Base-by-base conservation (phyloP, 305 asterid genomes). In the Fraxinus platypoda region DNA sequence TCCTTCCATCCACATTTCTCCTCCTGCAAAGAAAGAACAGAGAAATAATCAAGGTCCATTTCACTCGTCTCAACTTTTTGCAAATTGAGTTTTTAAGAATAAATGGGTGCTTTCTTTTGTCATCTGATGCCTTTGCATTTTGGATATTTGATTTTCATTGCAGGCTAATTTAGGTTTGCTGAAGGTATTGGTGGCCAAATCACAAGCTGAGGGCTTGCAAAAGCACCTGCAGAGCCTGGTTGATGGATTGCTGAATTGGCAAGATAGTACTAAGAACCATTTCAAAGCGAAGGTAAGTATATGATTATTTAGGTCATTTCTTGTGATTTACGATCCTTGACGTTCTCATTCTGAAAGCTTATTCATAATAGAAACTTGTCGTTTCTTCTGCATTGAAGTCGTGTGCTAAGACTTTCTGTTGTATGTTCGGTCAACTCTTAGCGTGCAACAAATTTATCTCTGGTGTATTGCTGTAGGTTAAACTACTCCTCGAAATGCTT, bases 131-230 rank as follows among this genome's bases (percentile, higher is more conserved):
- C 35, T 30, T 70, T 2, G 31, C 38, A 68, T 68, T 30, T 68
- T 26, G 19, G 31, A 26, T 5, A 28, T 68, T 66, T 66, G 74
- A 26, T 7, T 66, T 84, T 73, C 82, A 26, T 76, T 85, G 85
- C 91, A 96, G 98, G 98, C 98, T 57, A 92, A 88, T 88, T 88
- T 96, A 87, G 99, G 99, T 30, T 88, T 96, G 81, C 85, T 96
- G 80, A 94, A 96, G 87, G 99, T 96, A 81, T 87, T 94, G 89
- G 99, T 93, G 83, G 93, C 97, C 80, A 94, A 93, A 82, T 96
- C 98, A 37, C 94, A 88, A 43, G 94, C 90, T 31, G 98, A 93
- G 76, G 86, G 91, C 82, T 86, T 96, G 88, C 90, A 93, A 64
- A 78, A 87, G 62, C 98, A 94, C 88, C 88, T 96, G 85, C 89